phyloP scores from a whole-genome alignment of 2,329 filamentous ascomycete species.

The Periconia sp. region DNA sequence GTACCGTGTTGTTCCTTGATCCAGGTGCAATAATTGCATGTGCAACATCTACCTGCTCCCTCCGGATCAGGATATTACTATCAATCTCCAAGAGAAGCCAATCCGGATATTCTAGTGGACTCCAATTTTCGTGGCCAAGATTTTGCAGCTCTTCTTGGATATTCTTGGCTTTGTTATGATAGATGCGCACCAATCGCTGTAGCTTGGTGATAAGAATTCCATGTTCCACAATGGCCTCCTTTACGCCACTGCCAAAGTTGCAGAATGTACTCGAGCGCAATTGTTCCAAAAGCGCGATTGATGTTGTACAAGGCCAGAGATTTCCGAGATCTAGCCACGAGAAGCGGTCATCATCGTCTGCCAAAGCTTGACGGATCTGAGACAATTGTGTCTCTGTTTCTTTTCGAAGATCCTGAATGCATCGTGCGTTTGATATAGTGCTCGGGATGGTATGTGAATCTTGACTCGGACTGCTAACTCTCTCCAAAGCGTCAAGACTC shows the following conservation, averaged over 20 bases:
- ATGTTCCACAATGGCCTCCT: slow-evolving; percentile 46
- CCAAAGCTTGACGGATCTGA: slow-evolving; percentile 9
- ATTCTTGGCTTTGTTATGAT: slow-evolving; percentile 28
- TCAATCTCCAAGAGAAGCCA: slow-evolving; percentile 71
- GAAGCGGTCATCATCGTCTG: slow-evolving; percentile 24
- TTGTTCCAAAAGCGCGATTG: slow-evolving; percentile 50
- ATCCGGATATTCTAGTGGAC: slow-evolving; percentile 56
- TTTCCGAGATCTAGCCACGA: slow-evolving; percentile 47
- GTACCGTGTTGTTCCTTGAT: slow-evolving; percentile 58
- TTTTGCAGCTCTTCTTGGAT: slow-evolving; percentile 50
- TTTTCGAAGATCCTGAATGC: slow-evolving; percentile 10
- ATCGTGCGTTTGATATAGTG: slow-evolving; percentile 23
- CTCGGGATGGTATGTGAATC: slow-evolving; percentile 43
- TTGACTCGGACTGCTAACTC: slow-evolving; percentile 37
- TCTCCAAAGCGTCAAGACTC: too few species aligned
- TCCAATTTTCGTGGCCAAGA: slow-evolving; percentile 59
- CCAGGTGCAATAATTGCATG: slow-evolving; percentile 59
- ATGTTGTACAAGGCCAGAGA: slow-evolving; percentile 52
- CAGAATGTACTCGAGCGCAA: slow-evolving; percentile 42
- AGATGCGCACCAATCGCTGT: slow-evolving; percentile 51
- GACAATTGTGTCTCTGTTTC: slow-evolving; percentile 18
- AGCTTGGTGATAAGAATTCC: slow-evolving; percentile 48
- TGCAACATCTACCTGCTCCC: slow-evolving; percentile 65
- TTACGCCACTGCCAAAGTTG: slow-evolving; percentile 41
- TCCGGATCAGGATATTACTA: slow-evolving; percentile 62